Percentiles rank a stretch among this genome's conserved stretches.
These are phyloP conservation scores for Solanum chmielewskii DNA, from an alignment of 257 asterid genomes.

Conservation along the genomic window DNA sequence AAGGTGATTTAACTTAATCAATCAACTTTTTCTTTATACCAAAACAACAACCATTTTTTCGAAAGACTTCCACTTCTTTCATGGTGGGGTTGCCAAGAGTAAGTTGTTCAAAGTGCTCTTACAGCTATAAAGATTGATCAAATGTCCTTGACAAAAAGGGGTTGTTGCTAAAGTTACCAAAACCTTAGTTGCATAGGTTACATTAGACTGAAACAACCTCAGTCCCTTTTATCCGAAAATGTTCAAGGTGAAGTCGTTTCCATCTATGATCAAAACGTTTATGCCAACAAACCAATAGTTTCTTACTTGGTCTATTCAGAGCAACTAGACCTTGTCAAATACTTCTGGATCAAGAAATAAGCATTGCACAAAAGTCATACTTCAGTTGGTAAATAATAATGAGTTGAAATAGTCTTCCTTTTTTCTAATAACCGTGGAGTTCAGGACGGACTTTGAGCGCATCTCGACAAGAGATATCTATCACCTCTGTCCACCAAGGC, in stretches of 20 bases:
- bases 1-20: constrained; percentile 7
- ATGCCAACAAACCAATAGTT: constrained; percentile 1
- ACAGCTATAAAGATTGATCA: constrained; percentile 8
- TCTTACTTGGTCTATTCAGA: constrained; percentile 16
- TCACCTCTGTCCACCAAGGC: not conserved
- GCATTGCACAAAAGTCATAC: not conserved
- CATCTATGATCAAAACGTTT: not conserved
- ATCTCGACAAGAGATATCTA: not conserved
- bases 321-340: constrained; percentile 16
- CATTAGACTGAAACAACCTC: constrained; percentile 3
- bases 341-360: constrained; percentile 27
- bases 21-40: constrained; percentile 12
- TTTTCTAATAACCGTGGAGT: not conserved
- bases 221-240: not conserved
- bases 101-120: constrained; percentile 8
- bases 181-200: constrained; percentile 5
- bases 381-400: not conserved
- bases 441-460: not conserved
- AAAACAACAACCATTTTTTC: constrained; percentile 25
- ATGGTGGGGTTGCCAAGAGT: constrained; percentile 16
- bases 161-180: constrained; percentile 3
- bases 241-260: not conserved
- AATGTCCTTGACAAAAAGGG: not conserved
- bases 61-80: constrained; percentile 26
- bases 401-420: not conserved